Base-by-base conservation (phyloP, 352 stramenopile species). In the Globisporangium abappressorium region DNA sequence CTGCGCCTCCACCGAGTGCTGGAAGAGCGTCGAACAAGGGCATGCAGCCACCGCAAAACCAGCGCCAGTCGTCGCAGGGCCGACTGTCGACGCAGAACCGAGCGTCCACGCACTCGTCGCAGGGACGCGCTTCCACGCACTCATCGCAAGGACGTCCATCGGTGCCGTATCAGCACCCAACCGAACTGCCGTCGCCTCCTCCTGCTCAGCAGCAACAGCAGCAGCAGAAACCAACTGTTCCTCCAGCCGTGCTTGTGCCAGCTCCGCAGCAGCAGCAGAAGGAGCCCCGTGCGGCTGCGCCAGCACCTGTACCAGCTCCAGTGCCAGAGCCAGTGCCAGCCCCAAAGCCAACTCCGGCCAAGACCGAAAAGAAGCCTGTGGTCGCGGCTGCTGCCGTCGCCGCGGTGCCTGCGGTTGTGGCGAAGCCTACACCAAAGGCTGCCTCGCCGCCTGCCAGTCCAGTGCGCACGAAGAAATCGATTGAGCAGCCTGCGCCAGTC, bases 21-120 rank as follows among this genome's bases (percentile, higher is more conserved):
- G 34, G 56, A 5, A 24, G 64, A 22, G 66, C 36, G 47, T 70
- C 56, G 14, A 43, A 34, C 51, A 73, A 73, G 24, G 66, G 72
- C 9, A 65, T 71, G 4, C 74, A 65, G 2, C 58, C 68, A 8
- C 71, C 73, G 30, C 62, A 74, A 54, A 74, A 77, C 5, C 77
- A 84, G 57, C 57, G 51, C 9, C 57, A 59, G 57, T 70, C 58
- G 8, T 49, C 57, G 8, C 65, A 41, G 61, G 47, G 28, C 26
- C 67, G 15, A 68, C 57, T 53, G 26, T 69, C 63, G 28, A 15
- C n/a, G 26, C 41, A 65, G 22, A 38, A 62, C 0, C 20, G 38
- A 8, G 38, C 59, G 59, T 64, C 61, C 47, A 55, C 47, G 47
- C 47, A 55, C 2, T 64, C 57, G 15, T 43, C 55, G 5, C 67